Conservation (phyloP, 495 filamentous ascomycete species). For the Tuber melanosporum region DNA sequence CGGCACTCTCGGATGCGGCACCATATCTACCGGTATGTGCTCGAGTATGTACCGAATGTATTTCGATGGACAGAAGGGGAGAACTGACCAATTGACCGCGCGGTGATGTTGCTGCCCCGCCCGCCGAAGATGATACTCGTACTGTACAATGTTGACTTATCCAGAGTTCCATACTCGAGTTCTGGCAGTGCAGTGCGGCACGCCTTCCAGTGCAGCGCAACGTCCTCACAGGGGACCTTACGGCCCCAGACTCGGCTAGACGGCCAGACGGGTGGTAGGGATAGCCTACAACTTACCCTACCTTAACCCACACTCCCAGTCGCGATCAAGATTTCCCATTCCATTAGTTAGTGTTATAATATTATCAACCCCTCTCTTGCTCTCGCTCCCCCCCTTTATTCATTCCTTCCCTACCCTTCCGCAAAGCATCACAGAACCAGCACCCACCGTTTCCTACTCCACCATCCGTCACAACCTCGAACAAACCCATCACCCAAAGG, state of each 20-base stretch:
- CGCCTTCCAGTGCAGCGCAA: not conserved
- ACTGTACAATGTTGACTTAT: not conserved
- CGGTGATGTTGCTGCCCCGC: not conserved
- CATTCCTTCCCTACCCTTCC: not conserved
- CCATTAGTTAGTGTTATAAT: not conserved
- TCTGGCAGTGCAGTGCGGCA: not conserved
- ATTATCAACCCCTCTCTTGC: too few relatives aligned
- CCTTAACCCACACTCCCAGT: not conserved
- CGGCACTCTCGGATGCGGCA: not conserved
- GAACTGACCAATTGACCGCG: not conserved
- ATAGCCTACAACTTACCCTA: not conserved
- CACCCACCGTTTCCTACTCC: not conserved
- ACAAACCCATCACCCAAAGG: not conserved
- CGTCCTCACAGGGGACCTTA: not conserved
- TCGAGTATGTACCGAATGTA: not conserved
- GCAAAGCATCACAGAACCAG: not conserved
- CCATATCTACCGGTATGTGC: not conserved
- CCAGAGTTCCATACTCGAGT: not conserved
- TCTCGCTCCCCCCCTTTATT: not conserved
- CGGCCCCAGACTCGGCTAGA: not conserved
- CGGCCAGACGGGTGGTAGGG: not conserved
- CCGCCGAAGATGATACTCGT: not conserved
- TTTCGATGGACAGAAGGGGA: not conserved
- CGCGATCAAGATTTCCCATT: not conserved
- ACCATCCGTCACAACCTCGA: not conserved